Conservation (phyloP, 345 rosid genomes). For the Lenwebbia sp. region DNA sequence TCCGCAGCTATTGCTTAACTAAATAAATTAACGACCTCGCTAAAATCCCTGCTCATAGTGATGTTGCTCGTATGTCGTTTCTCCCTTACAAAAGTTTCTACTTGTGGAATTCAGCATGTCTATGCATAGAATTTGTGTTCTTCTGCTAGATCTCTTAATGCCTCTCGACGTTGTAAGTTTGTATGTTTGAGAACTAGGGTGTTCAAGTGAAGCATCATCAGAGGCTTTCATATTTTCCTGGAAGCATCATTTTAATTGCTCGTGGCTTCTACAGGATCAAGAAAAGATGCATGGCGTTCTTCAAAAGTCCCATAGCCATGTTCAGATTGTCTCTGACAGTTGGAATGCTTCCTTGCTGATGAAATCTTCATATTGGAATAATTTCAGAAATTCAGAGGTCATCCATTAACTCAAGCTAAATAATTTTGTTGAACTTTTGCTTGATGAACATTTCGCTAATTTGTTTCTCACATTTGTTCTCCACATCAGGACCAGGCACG, state of each 20-base stretch:
- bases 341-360: constrained; percentile 7
- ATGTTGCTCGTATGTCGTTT: not conserved
- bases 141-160: not conserved
- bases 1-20: not conserved
- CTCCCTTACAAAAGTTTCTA: not conserved
- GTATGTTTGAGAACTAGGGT: not conserved
- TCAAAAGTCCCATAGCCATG: constrained; percentile 6
- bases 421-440: not conserved
- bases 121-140: not conserved
- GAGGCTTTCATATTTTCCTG: not conserved
- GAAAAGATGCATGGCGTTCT: constrained; percentile 20
- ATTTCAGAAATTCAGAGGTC: constrained; percentile 2
- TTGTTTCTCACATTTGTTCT: not conserved
- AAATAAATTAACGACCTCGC: not conserved
- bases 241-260: not conserved
- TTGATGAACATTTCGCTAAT: not conserved
- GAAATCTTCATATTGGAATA: constrained; percentile 9
- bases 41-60: not conserved
- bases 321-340: constrained; percentile 1
- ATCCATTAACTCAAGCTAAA: not conserved
- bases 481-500: not conserved
- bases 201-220: not conserved
- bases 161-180: not conserved
- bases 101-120: not conserved
- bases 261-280: constrained; percentile 13